A percentile compares a stretch with the other conserved stretches of the same genome.
Conservation (phyloP, 805 yeast species). For the Saccharomyces kudriavzevii region DNA sequence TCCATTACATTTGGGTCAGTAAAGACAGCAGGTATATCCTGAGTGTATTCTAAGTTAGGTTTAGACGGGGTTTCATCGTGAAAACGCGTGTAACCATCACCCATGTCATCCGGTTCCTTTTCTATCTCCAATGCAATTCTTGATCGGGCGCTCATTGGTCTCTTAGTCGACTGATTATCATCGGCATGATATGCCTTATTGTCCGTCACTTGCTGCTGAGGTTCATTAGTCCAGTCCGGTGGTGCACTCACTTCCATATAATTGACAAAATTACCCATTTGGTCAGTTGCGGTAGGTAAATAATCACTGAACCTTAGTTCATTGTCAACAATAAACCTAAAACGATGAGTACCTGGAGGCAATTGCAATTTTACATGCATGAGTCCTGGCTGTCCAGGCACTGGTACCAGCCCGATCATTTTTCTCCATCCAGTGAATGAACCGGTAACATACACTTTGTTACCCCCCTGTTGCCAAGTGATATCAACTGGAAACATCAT, state of each 20-base stretch:
- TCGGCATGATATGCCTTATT: neutral
- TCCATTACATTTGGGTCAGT: constrained; percentile 84
- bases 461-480: constrained; percentile 95
- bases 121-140: constrained; percentile 39
- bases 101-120: constrained; percentile 55
- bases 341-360: constrained; percentile 88
- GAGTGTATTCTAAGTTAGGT: constrained; percentile 39
- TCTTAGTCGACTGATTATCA: neutral
- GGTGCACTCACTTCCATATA: constrained; percentile 62
- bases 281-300: constrained; percentile 94
- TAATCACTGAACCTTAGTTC: constrained; percentile 82
- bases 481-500: constrained; percentile 52
- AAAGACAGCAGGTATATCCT: constrained; percentile 72
- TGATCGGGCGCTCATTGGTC: constrained; percentile 37
- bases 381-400: constrained; percentile 27
- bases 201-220: constrained; percentile 1
- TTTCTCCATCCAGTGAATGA: constrained; percentile 97
- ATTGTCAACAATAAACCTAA: constrained; percentile 88
- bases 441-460: constrained; percentile 90
- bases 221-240: constrained; percentile 5
- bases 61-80: constrained; percentile 46
- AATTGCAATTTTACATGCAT: constrained; percentile 65
- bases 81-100: constrained; percentile 68
- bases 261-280: constrained; percentile 91
- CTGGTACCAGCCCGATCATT: constrained; percentile 74